A percentile compares a stretch with the other conserved stretches of the same genome.
Conservation (phyloP, 2,329 filamentous ascomycete species). For the Colletotrichum chlorophyti region DNA sequence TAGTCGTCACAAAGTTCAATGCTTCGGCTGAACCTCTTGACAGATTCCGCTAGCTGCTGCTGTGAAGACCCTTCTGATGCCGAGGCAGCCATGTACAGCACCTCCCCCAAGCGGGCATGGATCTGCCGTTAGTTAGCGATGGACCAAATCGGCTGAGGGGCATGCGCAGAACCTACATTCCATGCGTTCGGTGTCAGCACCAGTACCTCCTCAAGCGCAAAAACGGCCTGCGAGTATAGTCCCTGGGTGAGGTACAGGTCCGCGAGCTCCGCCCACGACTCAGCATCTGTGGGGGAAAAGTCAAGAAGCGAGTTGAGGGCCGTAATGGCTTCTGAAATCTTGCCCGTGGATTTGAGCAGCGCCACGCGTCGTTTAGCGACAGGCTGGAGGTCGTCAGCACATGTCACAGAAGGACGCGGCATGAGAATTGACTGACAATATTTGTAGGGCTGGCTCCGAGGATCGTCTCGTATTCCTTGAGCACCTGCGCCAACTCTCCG, state of each 20-base stretch:
- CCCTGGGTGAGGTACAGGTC: conserved; percentile 85
- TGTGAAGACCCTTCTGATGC: conserved; percentile 49
- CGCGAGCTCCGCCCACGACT: conserved; percentile 91
- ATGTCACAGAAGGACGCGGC: neutral
- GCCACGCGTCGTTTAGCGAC: conserved; percentile 86
- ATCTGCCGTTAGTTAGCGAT: conserved; percentile 59
- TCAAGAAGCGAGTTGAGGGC: conserved; percentile 80
- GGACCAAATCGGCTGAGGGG: neutral
- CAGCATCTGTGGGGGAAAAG: conserved; percentile 85
- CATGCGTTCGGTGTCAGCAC: conserved; percentile 89
- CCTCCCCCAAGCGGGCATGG: conserved; percentile 85
- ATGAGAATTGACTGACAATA: conserved; percentile 63
- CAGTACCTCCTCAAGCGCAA: conserved; percentile 88
- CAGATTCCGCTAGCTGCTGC: conserved; percentile 71
- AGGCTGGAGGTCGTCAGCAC: conserved; percentile 60
- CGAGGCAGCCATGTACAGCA: conserved; percentile 74
- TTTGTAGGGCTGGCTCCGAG: conserved; percentile 78
- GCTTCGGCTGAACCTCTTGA: conserved; percentile 87
- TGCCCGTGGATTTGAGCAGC: conserved; percentile 76
- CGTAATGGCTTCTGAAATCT: conserved; percentile 74
- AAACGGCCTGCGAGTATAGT: conserved; percentile 82
- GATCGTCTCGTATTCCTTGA: conserved; percentile 80
- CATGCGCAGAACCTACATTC: conserved; percentile 70
- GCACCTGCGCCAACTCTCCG: conserved; percentile 69
- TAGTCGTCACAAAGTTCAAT: conserved; percentile 95